Percentiles rank a stretch among this genome's conserved stretches.
Conservation (phyloP, 345 rosid genomes). For the Aethionema arabicum region DNA sequence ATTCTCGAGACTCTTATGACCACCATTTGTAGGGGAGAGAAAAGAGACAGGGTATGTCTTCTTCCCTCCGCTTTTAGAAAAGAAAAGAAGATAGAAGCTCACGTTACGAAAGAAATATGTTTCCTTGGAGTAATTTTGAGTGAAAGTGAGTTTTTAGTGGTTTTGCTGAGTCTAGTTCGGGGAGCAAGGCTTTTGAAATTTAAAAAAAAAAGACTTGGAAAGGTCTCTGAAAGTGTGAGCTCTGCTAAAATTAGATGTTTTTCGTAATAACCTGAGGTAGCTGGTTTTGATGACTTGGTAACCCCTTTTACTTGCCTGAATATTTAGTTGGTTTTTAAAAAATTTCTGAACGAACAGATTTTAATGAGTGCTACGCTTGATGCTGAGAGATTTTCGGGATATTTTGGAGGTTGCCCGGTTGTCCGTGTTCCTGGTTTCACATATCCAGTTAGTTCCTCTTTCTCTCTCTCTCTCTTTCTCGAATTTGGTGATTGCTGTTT, state of each 20-base stretch:
- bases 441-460: constrained; percentile 60
- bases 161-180: background rate
- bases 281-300: constrained; percentile 7
- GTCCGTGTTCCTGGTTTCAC: constrained; percentile 92
- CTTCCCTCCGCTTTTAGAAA: background rate
- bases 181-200: background rate
- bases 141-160: background rate
- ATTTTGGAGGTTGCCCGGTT: constrained; percentile 95
- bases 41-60: background rate
- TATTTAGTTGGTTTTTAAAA: constrained; percentile 14
- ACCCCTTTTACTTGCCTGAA: constrained; percentile 10
- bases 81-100: background rate
- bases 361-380: constrained; percentile 97
- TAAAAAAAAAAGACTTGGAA: background rate
- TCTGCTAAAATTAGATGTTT: background rate
- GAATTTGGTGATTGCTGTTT: constrained; percentile 15
- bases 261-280: constrained; percentile 19
- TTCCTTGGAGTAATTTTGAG: constrained; percentile 7
- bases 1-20: background rate
- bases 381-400: constrained; percentile 81
- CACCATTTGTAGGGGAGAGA: background rate
- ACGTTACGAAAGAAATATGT: background rate
- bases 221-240: background rate
- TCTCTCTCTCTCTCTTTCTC: constrained; percentile 10
- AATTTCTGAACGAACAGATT: constrained; percentile 46